phyloP scores from a whole-genome alignment of 1,139 yeast genomes.

The Nakaseomyces delphensis region DNA sequence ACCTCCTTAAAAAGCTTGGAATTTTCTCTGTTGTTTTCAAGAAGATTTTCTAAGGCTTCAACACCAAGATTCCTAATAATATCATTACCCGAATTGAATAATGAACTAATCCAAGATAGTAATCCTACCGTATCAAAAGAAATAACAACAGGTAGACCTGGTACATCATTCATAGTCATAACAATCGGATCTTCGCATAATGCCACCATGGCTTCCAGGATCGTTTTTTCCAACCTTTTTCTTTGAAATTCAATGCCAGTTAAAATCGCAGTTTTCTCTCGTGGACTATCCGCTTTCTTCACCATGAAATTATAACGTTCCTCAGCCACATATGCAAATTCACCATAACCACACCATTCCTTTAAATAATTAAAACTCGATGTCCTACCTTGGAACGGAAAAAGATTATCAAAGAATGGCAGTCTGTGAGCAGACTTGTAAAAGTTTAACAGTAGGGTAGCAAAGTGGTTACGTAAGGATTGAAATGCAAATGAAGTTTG shows the following conservation, averaged over 20 bases:
- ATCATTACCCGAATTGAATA: constrained; percentile 53
- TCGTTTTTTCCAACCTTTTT: constrained; percentile 58
- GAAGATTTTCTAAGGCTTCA: constrained; percentile 60
- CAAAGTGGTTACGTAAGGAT: constrained; percentile 67
- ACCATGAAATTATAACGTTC: constrained; percentile 63
- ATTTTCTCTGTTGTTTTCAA: constrained; percentile 51
- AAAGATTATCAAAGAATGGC: constrained; percentile 39
- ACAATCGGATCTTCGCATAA: constrained; percentile 61
- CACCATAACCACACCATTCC: constrained; percentile 94
- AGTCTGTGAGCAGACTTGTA: constrained; percentile 43
- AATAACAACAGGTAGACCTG: constrained; percentile 36
- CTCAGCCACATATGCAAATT: constrained; percentile 47
- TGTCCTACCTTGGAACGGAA: constrained; percentile 79
- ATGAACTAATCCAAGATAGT: constrained; percentile 69
- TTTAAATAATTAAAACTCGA: constrained; percentile 74
- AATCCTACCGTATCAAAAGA: constrained; percentile 66
- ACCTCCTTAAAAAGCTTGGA: constrained; percentile 54
- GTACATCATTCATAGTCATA: constrained; percentile 40
- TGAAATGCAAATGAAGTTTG: constrained; percentile 70
- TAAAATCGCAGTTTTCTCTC: constrained; percentile 34
- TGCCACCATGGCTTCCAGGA: constrained; percentile 77
- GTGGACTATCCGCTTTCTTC: constrained; percentile 36
- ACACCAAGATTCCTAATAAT: constrained; percentile 57
- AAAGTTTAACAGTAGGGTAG: constrained; percentile 65
- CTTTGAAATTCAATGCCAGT: constrained; percentile 83